Percentiles rank a stretch among this genome's conserved stretches.
Conservation (phyloP, 352 stramenopile genomes). For the Pythium sukuiense region DNA sequence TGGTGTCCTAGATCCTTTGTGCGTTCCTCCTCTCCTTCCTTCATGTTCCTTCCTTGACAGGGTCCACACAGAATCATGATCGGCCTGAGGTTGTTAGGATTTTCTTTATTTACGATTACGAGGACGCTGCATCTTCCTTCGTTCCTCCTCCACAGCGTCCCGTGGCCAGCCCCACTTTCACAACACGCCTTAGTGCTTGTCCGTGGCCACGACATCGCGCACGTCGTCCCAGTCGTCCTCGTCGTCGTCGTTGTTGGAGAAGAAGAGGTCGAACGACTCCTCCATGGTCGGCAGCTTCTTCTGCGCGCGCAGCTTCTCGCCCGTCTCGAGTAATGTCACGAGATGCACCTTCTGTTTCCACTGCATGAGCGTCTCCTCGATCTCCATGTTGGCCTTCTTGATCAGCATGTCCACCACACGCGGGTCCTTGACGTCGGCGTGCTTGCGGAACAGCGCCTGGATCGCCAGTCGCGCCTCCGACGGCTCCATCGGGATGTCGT, state of each 20-base stretch:
- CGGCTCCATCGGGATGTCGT: slow-evolving; percentile 96
- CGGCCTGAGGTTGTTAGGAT: neutral
- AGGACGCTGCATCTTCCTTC: neutral
- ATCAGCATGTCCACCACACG: slow-evolving; percentile 95
- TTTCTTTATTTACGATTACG: slow-evolving; percentile 6
- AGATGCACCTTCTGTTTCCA: slow-evolving; percentile 98
- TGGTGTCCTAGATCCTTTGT: slow-evolving; percentile 10
- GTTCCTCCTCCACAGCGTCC: neutral
- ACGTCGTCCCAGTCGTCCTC: slow-evolving; percentile 70
- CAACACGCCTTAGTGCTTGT: slow-evolving; percentile 29
- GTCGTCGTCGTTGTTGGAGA: slow-evolving; percentile 66
- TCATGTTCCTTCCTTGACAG: too few relatives aligned
- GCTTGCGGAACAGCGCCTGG: slow-evolving; percentile 93
- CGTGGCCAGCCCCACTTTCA: too few relatives aligned
- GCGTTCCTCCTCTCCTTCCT: neutral
- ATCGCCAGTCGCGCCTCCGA: slow-evolving; percentile 86
- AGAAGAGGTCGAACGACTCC: slow-evolving; percentile 80
- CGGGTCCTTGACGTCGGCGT: slow-evolving; percentile 93
- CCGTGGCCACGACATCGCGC: slow-evolving; percentile 31
- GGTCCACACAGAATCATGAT: too few relatives aligned
- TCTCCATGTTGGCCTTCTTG: slow-evolving; percentile 97
- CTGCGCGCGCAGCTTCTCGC: slow-evolving; percentile 50
- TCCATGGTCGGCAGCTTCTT: slow-evolving; percentile 51
- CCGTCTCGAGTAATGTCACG: slow-evolving; percentile 76
- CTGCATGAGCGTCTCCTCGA: slow-evolving; percentile 97